Percentiles rank a stretch among this genome's conserved stretches.
phyloP scores from a whole-genome alignment of 495 filamentous ascomycete species.

The Pyrenula aspistea region DNA sequence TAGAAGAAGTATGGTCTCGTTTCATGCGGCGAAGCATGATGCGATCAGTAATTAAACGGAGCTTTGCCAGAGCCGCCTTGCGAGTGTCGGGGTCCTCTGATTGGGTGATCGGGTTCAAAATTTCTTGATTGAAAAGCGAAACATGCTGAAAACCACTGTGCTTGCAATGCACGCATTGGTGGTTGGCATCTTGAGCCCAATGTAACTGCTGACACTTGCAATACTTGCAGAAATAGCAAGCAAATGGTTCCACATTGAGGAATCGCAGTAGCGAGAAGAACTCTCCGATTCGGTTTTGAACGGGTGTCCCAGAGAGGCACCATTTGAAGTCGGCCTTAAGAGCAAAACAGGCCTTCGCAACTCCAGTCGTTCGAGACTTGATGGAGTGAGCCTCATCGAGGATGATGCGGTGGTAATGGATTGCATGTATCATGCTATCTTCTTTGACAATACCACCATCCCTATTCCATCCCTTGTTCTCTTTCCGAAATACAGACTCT shows the following conservation, averaged over 20 bases:
- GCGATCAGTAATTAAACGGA: constrained; percentile 73
- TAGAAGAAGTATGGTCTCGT: constrained; percentile 76
- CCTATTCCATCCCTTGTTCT: constrained; percentile 81
- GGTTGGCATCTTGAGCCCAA: constrained; percentile 62
- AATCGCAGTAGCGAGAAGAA: constrained; percentile 93
- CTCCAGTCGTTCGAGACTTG: constrained; percentile 78
- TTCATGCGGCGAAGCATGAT: constrained; percentile 95
- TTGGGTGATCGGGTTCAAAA: constrained; percentile 71
- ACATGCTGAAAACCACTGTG: constrained; percentile 71
- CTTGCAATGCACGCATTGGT: constrained; percentile 54
- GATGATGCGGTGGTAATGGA: constrained; percentile 81
- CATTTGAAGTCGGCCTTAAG: constrained; percentile 78
- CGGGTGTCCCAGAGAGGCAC: constrained; percentile 88
- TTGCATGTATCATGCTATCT: constrained; percentile 75
- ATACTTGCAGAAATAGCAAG: constrained; percentile 81
- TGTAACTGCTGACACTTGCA: constrained; percentile 73
- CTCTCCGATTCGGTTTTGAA: constrained; percentile 94
- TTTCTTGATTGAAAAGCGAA: constrained; percentile 90
- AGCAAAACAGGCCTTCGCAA: constrained; percentile 88
- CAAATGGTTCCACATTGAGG: constrained; percentile 74
- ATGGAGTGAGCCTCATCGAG: constrained; percentile 96
- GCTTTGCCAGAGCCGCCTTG: constrained; percentile 59
- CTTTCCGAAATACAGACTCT: constrained; percentile 82
- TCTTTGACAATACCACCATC: constrained; percentile 65
- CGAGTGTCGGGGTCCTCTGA: constrained; percentile 35